Percentiles rank a stretch among this genome's conserved stretches.
Conservation (phyloP, 805 yeast genomes). For the Lachancea dasiensis region DNA sequence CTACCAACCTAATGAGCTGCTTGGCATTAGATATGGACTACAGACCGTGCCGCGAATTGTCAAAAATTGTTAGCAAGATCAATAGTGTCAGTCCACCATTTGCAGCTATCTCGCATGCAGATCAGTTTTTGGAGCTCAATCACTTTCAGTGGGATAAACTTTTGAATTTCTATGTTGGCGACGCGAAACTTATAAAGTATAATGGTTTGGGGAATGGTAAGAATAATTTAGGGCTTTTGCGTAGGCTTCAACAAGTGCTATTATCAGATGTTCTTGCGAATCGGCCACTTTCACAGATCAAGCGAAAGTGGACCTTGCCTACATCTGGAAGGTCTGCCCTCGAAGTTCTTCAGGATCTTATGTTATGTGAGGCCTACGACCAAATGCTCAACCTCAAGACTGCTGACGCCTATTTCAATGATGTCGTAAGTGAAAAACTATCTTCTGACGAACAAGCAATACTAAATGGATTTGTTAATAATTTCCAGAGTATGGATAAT, state of each 20-base stretch:
- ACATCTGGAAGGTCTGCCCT: constrained; percentile 15
- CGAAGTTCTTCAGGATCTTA: constrained; percentile 15
- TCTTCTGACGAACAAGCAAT: constrained; percentile 13
- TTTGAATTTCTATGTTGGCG: constrained; percentile 38
- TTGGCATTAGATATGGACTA: constrained; percentile 73
- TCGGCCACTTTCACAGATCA: constrained; percentile 12
- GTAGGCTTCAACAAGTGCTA: constrained; percentile 5
- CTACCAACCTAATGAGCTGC: constrained; percentile 58
- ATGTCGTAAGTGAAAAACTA: constrained; percentile 16
- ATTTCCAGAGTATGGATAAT: background rate
- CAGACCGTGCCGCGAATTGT: constrained; percentile 47
- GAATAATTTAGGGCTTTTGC: constrained; percentile 18
- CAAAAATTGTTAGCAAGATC: constrained; percentile 48
- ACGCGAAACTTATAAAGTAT: constrained; percentile 34
- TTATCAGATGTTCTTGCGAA: constrained; percentile 12
- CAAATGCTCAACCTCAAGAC: constrained; percentile 6
- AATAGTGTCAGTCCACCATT: constrained; percentile 32
- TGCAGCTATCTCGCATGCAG: constrained; percentile 41
- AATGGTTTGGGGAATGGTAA: constrained; percentile 9
- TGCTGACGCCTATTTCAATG: constrained; percentile 19
- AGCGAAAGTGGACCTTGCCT: constrained; percentile 11
- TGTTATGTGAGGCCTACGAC: constrained; percentile 22
- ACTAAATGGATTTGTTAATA: constrained; percentile 16
- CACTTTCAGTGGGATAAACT: constrained; percentile 31
- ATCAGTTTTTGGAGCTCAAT: constrained; percentile 35